Conservation (phyloP, 2,329 filamentous ascomycete species). For the Calonectria henricotiae region DNA sequence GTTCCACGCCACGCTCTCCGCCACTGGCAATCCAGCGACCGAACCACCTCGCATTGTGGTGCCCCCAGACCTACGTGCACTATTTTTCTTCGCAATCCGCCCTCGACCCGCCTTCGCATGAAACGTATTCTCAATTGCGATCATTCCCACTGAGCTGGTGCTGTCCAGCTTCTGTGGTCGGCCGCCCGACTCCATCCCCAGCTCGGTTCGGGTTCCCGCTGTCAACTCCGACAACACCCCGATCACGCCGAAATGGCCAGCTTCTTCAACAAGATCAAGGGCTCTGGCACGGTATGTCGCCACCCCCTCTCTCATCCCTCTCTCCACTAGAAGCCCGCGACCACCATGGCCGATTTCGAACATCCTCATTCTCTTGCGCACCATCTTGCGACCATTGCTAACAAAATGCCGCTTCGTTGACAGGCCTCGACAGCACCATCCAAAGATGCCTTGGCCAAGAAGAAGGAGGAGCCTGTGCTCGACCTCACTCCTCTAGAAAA, state of each 20-base stretch:
- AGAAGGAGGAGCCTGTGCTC: conserved; percentile 72
- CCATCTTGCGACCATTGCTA: conserved; percentile 50
- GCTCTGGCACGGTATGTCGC: conserved; percentile 69
- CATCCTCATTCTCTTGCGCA: conserved; percentile 39
- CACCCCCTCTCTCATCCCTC: conserved; percentile 29
- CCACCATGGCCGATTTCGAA: conserved; percentile 47
- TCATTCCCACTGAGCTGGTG: conserved; percentile 55
- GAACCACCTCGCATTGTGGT: conserved; percentile 36
- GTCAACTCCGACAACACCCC: conserved; percentile 44
- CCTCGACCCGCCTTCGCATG: conserved; percentile 50
- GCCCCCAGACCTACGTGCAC: conserved; percentile 26
- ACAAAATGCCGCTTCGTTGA: conserved; percentile 53
- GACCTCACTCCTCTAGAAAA: conserved; percentile 78
- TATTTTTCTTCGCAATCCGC: conserved; percentile 26
- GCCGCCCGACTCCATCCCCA: conserved; percentile 45
- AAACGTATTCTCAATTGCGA: conserved; percentile 46
- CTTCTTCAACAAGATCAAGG: conserved; percentile 75
- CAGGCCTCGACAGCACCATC: conserved; percentile 64
- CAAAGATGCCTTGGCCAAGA: conserved; percentile 67
- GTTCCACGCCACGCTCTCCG: conserved; percentile 48
- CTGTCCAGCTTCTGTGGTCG: conserved; percentile 58
- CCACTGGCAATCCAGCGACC: conserved; percentile 34
- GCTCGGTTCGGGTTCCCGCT: conserved; percentile 45
- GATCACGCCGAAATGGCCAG: conserved; percentile 65
- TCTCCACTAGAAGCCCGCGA: conserved; percentile 20